Percentiles rank a stretch among this genome's conserved stretches.
These are phyloP conservation scores for Microsporum audouinii DNA, from an alignment of 2,329 filamentous ascomycete genomes.

Conservation along the genomic window DNA sequence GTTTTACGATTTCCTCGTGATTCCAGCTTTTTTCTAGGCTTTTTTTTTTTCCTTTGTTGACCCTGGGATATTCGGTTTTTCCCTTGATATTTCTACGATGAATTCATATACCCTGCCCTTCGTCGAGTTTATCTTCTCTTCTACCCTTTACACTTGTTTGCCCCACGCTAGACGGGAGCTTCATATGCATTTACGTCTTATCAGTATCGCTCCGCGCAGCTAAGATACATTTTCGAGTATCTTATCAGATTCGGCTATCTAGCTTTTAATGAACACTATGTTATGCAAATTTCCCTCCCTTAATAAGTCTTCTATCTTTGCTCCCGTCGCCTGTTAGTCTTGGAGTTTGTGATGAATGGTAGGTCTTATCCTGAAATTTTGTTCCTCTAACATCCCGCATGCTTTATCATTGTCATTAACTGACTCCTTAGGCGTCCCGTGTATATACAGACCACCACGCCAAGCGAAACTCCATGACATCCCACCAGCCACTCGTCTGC, in stretches of 20 bases:
- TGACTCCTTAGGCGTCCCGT: background rate
- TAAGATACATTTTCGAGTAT: background rate
- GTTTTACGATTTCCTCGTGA: background rate
- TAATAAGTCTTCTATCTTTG: background rate
- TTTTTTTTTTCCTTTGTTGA: background rate
- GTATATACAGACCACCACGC: no score
- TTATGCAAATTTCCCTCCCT: background rate
- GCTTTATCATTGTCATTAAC: background rate
- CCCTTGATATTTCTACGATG: background rate
- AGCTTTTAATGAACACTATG: constrained; percentile 2
- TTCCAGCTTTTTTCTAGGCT: background rate
- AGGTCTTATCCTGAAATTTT: background rate
- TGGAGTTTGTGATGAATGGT: background rate
- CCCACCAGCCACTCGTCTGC: background rate
- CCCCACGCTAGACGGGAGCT: background rate
- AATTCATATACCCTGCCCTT: constrained; percentile 1
- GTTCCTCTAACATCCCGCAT: background rate
- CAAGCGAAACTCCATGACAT: background rate
- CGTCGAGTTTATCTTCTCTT: background rate
- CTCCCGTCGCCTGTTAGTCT: background rate
- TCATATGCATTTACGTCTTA: background rate
- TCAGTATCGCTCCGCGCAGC: background rate
- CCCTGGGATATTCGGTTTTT: background rate
- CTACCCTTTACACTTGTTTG: background rate
- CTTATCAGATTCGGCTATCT: constrained; percentile 1